Evolutionary conservation across 805 yeast species (phyloP), one percentile per base, ranked within the genome.

Genomic region (Saccharomycopsis synnaedendra): DNA sequence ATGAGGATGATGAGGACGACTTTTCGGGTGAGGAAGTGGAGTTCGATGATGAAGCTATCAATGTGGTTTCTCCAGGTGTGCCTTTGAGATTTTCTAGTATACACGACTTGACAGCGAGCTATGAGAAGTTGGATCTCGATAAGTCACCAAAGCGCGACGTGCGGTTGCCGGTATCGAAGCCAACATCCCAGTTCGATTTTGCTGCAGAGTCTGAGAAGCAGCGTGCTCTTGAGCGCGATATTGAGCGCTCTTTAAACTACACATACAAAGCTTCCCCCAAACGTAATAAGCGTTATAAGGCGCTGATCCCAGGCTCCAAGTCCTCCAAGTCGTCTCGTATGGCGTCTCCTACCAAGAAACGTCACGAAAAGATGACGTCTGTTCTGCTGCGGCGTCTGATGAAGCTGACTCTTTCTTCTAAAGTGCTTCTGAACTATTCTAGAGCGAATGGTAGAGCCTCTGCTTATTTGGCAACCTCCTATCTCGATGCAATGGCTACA

Each of bases 31-130:
- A 29, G 5, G 9, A 39, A 32, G 40, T 51, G 1, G 46, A 42
- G 4, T 51, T 48, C 34, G 53, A 49, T 27, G 54, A 51, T 38
- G 54, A 48, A 32, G 47, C 54, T 3, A 46, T 51, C 10, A 48
- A 48, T 41, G 54, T 51, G 9, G 49, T 48, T 6, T 51, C 54
- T 33, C 54, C 54, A 4, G 54, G 54, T 27, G 54, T 51, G 19
- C 54, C 54, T 4, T 39, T 39, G 32, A 48, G 44, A 41, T 28
- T 41, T 43, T 27, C 39, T 3, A 36, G 34, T 19, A 44, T 51
- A 11, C 41, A 48, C 9, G 40, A 48, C 10, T 48, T 51, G 46
- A 46, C 54, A 6, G 41, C 30, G 29, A 45, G 46, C n/a, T 51
- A 48, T 31, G 44, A 47, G 29, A 49, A 41, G 10, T 41, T 51